Base-by-base conservation (phyloP, 2,329 filamentous ascomycete genomes). In the Neoarthrinium moseri region DNA sequence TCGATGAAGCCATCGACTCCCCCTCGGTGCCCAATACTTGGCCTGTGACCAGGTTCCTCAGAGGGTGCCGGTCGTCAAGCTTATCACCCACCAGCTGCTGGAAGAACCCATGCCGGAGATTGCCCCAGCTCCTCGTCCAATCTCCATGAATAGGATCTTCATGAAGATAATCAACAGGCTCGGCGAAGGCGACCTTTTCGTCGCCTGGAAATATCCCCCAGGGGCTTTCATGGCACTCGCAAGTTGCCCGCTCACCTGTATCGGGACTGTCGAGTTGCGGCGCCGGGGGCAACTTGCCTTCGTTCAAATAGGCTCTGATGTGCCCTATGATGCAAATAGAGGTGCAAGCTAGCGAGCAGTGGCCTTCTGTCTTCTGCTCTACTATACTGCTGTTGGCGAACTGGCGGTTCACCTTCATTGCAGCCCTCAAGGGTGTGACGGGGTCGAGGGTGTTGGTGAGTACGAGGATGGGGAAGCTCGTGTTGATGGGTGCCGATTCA, bases 401-500 rank as follows among this genome's bases (percentile, higher is more conserved):
- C 48, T 63, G 62, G 22, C 56, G 59, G 21, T 66, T 60, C 66
- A 69, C 69, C 17, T 62, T 61, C 18, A 72, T 62, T 2, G 72
- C 76, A 33, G 71, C 70, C 34, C 56, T 53, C 5, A 83, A 60
- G 3, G 80, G 80, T 0, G 81, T 84, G 15, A 84, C 79, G 1
- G 80, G 80, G 46, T 84, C 81, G 12, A 75, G 68, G 0, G 73
- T 76, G 54, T 78, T 83, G 27, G 73, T 75, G 11, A 83, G 63
- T 56, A 81, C 78, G 6, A 84, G 67, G 24, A 84, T 65, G 0
- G 81, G 81, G 51, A 78, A 71, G 5, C 70, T 65, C 5, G 74
- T 80, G 21, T 70, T 64, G 49, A 66, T 66, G 13, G 57, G 58
- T 26, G 52, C 50, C 24, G 54, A 63, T 50, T 58, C 58, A 39